phyloP scores from a whole-genome alignment of 768 basidiomycete species.

The Serendipita sp. region DNA sequence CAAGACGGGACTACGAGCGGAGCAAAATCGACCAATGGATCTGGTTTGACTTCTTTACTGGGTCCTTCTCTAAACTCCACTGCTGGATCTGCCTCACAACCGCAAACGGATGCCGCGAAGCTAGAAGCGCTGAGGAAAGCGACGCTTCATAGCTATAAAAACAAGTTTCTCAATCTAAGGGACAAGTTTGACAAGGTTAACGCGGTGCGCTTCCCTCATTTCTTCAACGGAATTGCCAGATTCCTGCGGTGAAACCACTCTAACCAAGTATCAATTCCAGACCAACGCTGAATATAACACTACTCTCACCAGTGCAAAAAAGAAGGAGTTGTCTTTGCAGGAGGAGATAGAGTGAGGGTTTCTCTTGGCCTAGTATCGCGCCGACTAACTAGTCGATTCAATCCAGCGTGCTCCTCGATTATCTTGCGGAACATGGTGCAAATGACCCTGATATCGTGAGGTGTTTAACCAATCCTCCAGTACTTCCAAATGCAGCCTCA shows the following conservation, averaged over 20 bases:
- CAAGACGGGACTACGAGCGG: background rate
- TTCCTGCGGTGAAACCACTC: too few species aligned
- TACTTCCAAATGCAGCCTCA: background rate
- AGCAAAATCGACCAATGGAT: background rate
- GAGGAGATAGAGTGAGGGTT: background rate
- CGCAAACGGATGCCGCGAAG: background rate
- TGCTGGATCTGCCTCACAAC: background rate
- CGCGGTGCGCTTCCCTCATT: background rate
- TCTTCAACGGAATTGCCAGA: background rate
- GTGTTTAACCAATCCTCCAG: background rate
- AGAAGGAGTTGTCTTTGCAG: background rate
- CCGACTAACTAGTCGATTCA: background rate
- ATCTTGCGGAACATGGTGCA: background rate
- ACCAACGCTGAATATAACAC: background rate
- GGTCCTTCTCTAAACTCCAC: background rate
- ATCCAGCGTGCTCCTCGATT: background rate
- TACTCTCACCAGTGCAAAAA: background rate
- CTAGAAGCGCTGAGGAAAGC: background rate
- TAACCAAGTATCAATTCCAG: background rate
- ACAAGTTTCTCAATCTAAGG: constrained; percentile 2
- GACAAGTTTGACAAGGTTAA: constrained; percentile 5
- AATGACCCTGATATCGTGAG: background rate
- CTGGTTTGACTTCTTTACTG: background rate
- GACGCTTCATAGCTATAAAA: constrained; percentile 1
- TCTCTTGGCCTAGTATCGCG: background rate